These are phyloP conservation scores for Solanum phureja DNA, from an alignment of 257 asterid species.

Conservation along the genomic window DNA sequence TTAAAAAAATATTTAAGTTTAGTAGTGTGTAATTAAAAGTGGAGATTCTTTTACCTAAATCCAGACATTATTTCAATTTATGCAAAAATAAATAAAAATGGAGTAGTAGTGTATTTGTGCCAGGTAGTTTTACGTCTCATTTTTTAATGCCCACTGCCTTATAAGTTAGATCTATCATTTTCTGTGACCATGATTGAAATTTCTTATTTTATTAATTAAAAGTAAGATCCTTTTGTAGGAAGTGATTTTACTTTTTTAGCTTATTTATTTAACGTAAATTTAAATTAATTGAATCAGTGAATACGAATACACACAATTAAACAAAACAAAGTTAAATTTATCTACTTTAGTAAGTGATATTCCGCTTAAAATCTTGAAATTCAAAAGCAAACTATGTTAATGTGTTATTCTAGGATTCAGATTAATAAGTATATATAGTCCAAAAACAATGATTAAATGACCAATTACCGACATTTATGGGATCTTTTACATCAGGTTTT, in stretches of 20 bases:
- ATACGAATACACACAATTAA: neutral
- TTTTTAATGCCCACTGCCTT: neutral
- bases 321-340: neutral
- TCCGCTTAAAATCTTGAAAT: neutral
- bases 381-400: neutral
- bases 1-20: no score
- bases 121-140: neutral
- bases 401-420: neutral
- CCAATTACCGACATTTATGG: no score
- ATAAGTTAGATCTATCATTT: neutral
- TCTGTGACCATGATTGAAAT: neutral
- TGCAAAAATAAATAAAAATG: no score
- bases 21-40: neutral
- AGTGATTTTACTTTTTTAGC: neutral
- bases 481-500: neutral
- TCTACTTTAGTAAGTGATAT: neutral
- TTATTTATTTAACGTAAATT: neutral
- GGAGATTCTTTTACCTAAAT: neutral
- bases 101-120: neutral
- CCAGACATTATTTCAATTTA: neutral
- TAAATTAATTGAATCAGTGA: neutral
- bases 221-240: neutral
- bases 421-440: neutral
- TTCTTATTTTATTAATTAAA: neutral
- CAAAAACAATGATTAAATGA: neutral